phyloP scores from a whole-genome alignment of 768 basidiomycete species.

The Leucosporidium yakuticum region DNA sequence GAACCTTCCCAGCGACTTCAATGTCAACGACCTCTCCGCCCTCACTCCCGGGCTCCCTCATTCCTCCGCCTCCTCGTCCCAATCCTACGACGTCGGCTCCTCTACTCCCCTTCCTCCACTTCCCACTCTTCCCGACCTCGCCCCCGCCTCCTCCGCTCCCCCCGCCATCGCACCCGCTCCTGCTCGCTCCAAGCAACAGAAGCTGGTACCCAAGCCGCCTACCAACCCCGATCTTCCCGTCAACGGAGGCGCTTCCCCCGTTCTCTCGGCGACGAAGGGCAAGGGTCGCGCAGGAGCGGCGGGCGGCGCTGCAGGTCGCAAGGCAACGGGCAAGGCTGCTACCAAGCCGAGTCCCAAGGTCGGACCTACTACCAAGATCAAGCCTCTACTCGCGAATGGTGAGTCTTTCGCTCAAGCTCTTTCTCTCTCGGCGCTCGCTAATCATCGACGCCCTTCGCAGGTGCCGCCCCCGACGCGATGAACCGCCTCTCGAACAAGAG shows the following conservation, averaged over 20 bases:
- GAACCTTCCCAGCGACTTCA: conserved; percentile 49
- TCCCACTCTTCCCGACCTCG: neutral
- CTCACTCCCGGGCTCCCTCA: neutral
- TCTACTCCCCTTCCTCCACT: neutral
- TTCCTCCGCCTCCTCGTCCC: neutral
- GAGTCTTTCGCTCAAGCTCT: neutral
- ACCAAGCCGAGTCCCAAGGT: conserved; percentile 35
- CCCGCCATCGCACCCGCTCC: conserved; percentile 8
- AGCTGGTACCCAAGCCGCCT: neutral
- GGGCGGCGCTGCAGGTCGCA: neutral
- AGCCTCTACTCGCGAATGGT: conserved; percentile 67
- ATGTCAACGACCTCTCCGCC: neutral
- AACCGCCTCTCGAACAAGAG: conserved; percentile 33
- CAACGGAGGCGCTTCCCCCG: too few species aligned
- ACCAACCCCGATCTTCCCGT: too few species aligned
- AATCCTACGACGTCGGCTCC: neutral
- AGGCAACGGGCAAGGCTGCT: conserved; percentile 8
- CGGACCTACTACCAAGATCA: conserved; percentile 56
- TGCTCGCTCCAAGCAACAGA: conserved; percentile 6
- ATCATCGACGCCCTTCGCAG: conserved; percentile 4
- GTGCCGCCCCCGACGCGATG: conserved; percentile 29
- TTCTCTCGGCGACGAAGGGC: conserved; percentile 17
- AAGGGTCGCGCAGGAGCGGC: conserved; percentile 17
- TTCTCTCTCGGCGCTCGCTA: too few species aligned
- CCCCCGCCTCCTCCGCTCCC: neutral